Conservation (phyloP, 768 basidiomycete species). For the Hypsizygus marmoreus region DNA sequence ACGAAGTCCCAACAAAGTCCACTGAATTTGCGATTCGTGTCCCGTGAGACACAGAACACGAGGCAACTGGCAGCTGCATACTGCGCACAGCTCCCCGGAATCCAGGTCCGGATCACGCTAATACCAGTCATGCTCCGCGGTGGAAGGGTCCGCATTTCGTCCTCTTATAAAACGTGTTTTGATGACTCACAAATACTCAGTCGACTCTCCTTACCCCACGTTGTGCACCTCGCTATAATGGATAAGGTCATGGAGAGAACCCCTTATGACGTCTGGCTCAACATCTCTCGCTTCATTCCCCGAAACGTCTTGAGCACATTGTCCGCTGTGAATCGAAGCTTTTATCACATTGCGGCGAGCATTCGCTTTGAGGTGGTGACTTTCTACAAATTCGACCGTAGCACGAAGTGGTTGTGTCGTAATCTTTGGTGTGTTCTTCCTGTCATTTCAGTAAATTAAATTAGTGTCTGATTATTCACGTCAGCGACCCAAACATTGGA, state of each 20-base stretch:
- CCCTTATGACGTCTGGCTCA: conserved; percentile 25
- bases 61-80: no score
- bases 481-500: conserved; percentile 29
- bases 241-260: conserved; percentile 8
- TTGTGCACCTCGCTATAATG: conserved; percentile 1
- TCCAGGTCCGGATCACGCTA: no score
- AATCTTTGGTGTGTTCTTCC: conserved; percentile 20
- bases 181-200: background rate
- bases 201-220: background rate
- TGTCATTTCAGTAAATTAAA: background rate
- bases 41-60: no score
- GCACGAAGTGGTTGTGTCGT: conserved; percentile 23
- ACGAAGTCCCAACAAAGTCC: no score
- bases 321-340: conserved; percentile 21
- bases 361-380: conserved; percentile 21
- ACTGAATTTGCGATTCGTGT: no score
- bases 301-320: conserved; percentile 15
- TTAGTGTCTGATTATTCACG: background rate
- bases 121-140: no score
- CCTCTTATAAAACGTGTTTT: no score
- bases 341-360: conserved; percentile 20
- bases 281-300: conserved; percentile 22
- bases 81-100: no score
- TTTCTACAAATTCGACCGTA: conserved; percentile 20
- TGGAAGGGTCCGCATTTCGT: no score